Base-by-base conservation (phyloP, 2,329 filamentous ascomycete genomes). In the Aspergillus cejpii region DNA sequence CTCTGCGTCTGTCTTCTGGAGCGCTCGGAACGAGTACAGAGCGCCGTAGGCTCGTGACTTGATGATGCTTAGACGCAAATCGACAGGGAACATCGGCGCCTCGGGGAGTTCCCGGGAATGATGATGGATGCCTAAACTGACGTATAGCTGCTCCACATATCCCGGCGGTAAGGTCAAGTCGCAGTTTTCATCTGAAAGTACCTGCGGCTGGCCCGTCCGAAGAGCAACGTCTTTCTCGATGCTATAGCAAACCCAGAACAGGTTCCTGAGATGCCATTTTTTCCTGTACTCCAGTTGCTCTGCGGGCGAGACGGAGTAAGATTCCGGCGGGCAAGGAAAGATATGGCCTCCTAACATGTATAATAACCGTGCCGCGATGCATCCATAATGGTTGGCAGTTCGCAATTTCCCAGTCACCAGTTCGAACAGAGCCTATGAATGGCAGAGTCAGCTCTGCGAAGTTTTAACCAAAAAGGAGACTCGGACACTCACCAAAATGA, bases 181-280 rank as follows among this genome's bases (percentile, higher is more conserved):
- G 49, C 76, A 79, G 43, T 76, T 71, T 12, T 75, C 71, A 41
- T 78, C 74, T 3, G 63, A 57, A 15, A 79, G 71, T 1, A 67
- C 59, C 1, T 76, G 76, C 0, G 76, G 76, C 38, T 77, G 75
- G 0, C 76, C 75, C 0, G 71, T 75, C 3, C 77, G 70, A 0
- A 80, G 62, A 0, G 74, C 64, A 10, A 79, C 65, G n/a, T 80
- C 77, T 47, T 78, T 80, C 51, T 81, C 77, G 7, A 77, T 59
- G 1, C 65, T 66, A 45, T 78, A 80, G 49, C 71, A 73, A 5
- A 79, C 52, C 76, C 78, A 80, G 52, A 80, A 80, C 0, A 79
- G 31, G 39, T 64, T 63, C 5, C 67, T 64, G 3, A 64, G 43
- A 24, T 68, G 64, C 3, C 53, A 40, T 11, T 60, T 56, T 6